These are phyloP conservation scores for Populus hybrid DNA, from an alignment of 441 rosid genomes.

Conservation along the genomic window DNA sequence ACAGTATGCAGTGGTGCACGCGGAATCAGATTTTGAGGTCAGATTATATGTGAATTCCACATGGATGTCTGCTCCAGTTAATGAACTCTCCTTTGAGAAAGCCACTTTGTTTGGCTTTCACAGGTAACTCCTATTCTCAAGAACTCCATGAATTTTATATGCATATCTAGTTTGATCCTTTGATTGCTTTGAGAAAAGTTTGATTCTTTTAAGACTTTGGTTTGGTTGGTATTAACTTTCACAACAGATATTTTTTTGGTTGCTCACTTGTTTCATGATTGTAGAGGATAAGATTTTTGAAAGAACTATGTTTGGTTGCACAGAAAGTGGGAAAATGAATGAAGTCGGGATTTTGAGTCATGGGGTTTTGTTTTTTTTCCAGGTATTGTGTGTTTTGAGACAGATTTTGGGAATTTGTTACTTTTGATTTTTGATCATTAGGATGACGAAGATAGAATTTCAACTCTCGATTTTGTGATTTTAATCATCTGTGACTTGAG, in stretches of 20 bases:
- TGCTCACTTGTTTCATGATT: neutral
- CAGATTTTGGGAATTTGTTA: neutral
- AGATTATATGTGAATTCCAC: slow-evolving; percentile 45
- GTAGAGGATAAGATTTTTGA: neutral
- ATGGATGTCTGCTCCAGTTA: slow-evolving; percentile 58
- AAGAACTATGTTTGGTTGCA: neutral
- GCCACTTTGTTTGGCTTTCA: slow-evolving; percentile 63
- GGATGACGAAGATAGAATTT: neutral
- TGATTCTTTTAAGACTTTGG: too few relatives aligned
- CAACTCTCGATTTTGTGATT: neutral
- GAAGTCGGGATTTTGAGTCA: neutral
- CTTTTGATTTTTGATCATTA: neutral
- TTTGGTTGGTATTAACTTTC: neutral
- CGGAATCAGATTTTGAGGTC: slow-evolving; percentile 65
- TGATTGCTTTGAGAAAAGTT: too few relatives aligned
- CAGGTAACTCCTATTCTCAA: slow-evolving; percentile 29
- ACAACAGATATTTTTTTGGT: neutral
- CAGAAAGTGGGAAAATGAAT: neutral
- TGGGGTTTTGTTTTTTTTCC: neutral
- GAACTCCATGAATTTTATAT: too few relatives aligned
- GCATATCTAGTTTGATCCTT: neutral
- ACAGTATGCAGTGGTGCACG: slow-evolving; percentile 48
- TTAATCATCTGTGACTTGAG: neutral
- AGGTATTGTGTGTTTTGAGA: neutral
- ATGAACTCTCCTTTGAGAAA: slow-evolving; percentile 54